Percentiles rank a stretch among this genome's conserved stretches.
These are phyloP conservation scores for Suhomyces panamericanus DNA, from an alignment of 1,139 yeast species.

Conservation along the genomic window DNA sequence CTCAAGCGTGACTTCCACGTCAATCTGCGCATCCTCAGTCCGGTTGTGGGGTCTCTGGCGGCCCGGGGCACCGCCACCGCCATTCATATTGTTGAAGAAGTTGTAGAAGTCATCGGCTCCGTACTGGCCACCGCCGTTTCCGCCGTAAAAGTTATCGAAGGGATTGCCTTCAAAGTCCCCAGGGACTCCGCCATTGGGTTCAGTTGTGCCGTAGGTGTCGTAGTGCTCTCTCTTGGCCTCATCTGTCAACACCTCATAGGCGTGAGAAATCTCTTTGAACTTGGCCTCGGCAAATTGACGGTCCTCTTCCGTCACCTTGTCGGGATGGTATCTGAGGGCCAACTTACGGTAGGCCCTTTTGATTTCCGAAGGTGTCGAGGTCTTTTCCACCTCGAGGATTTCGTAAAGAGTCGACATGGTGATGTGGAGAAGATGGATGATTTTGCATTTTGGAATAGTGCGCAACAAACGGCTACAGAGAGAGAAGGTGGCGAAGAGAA, in stretches of 20 bases:
- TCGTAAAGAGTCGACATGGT: conserved; percentile 47
- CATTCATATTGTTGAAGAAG: conserved; percentile 57
- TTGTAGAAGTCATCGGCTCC: conserved; percentile 70
- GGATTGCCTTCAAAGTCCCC: conserved; percentile 36
- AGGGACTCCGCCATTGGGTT: conserved; percentile 21
- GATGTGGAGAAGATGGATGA: conserved; percentile 1
- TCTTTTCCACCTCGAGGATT: conserved; percentile 61
- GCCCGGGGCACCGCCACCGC: conserved; percentile 21
- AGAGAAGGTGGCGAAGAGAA: no score
- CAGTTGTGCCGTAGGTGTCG: conserved; percentile 57
- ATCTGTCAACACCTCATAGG: conserved; percentile 74
- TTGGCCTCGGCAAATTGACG: conserved; percentile 67
- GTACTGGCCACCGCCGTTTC: conserved; percentile 36
- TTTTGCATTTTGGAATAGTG: background rate
- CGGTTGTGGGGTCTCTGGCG: conserved; percentile 19
- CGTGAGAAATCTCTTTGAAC: conserved; percentile 75
- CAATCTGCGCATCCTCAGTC: conserved; percentile 69
- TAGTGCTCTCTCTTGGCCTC: conserved; percentile 56
- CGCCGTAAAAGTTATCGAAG: conserved; percentile 40
- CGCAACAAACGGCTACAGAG: background rate
- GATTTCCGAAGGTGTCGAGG: conserved; percentile 66
- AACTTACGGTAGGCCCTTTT: conserved; percentile 74
- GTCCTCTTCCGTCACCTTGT: conserved; percentile 67
- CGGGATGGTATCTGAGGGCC: conserved; percentile 79
- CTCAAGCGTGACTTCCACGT: conserved; percentile 64